Base-by-base conservation (phyloP, 1,139 yeast genomes). In the Scheffersomyces segobiensis region DNA sequence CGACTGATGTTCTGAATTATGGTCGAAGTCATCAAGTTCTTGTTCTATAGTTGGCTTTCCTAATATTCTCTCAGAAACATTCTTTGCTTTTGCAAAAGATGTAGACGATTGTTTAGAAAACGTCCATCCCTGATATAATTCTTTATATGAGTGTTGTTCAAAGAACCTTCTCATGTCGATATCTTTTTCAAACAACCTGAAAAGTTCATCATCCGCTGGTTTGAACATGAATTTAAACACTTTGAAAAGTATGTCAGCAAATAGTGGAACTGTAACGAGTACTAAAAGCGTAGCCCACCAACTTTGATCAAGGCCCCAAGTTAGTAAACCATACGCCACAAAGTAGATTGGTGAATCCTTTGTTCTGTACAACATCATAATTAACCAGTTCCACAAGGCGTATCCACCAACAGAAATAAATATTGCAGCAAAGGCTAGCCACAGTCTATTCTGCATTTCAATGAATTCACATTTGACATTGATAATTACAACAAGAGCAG, bases 201-300 rank as follows among this genome's bases (percentile, higher is more conserved):
- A 95, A 14, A 87, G 75, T 59, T 91, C 97, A 17, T 92, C 87
- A 67, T 93, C 97, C 2, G 83, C 84, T 0, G 97, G 93, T 61
- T 76, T 71, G 39, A 91, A 64, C 70, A 85, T 79, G 46, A 80
- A 79, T 60, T 87, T 82, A 53, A 87, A 67, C 0, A 88, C 81
- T 63, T 89, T 87, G 56, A 86, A 70, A 6, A 88, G 70, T 39
- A 91, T 72, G 68, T 95, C 98, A 63, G 90, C 76, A 52, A 87
- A 73, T 10, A 90, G 65, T 1, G 93, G 89, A 55, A 90, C 74
- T 0, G 85, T 77, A 5, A 81, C 72, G 17, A 88, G 68, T 1
- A 85, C 80, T 47, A 92, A 68, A 46, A 91, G 76, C 0, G 91
- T 73, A 0, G 93, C 90, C 99, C 99, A 95, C 87, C 95, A 95